Evolutionary conservation across 345 rosid species (phyloP), one percentile per base, ranked within the genome.

Genomic region (Ailanthus altissimus): DNA sequence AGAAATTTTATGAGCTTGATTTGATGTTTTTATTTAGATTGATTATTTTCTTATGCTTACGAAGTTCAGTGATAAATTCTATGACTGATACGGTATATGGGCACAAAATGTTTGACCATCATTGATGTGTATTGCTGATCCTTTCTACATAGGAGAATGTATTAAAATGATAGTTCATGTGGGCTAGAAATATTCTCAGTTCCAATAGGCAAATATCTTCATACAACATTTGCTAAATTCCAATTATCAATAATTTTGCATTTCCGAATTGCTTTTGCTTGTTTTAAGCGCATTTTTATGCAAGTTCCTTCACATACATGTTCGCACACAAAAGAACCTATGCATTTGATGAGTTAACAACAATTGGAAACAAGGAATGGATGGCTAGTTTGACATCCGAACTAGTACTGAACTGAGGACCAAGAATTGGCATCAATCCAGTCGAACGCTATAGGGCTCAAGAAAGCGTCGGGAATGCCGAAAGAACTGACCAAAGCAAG

Each of bases 341-440:
- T 3, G 5, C 3, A 16, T 50, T 13, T 50, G 20, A 50, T 13
- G 54, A 50, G 20, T 50, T 2, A 50, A 9, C 54, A 14, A 51
- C 56, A 3, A n/a, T n/a, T n/a, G n/a, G n/a, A n/a, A n/a, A n/a
- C n/a, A n/a, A n/a, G n/a, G n/a, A 16, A 51, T 16, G 21, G 56
- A 16, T 16, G 5, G 56, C 4, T 5, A 47, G 58, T 25, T 3
- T 32, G 21, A 20, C 54, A 16, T 8, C 14, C 5, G 28, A 10
- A 53, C 72, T 84, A 81, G 10, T 77, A 75, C 70, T 86, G 76
- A 69, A 79, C 88, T 9, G 92, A 87, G 70, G 96, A 85, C 94
- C 91, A 90, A 21, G 98, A 84, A 75, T 95, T 92, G 38, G 98
- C 90, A 21, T 89, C 97, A 21, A 95, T 87, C 99, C 99, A 95